These are phyloP conservation scores for Trapa bicornis DNA, from an alignment of 345 rosid species.

Conservation along the genomic window DNA sequence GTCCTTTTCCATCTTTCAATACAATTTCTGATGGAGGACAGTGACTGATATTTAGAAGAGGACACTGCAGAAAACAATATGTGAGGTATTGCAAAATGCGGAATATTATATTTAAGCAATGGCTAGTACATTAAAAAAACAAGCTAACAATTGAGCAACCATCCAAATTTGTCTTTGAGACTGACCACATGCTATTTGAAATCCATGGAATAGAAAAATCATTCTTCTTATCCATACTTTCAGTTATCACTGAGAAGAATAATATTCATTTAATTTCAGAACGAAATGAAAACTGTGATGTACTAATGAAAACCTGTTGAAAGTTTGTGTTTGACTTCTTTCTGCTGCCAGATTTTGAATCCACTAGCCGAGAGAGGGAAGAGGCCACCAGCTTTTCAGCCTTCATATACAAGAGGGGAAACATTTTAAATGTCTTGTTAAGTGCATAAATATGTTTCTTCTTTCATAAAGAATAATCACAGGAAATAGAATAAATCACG, in stretches of 20 bases:
- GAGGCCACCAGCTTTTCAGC: slow-evolving; percentile 74
- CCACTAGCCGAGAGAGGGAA: slow-evolving; percentile 55
- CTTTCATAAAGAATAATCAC: neutral
- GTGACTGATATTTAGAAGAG: slow-evolving; percentile 82
- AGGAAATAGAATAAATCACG: neutral
- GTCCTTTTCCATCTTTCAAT: slow-evolving; percentile 45
- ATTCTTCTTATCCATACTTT: neutral
- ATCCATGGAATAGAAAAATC: neutral
- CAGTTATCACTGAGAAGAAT: neutral
- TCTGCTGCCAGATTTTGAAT: slow-evolving; percentile 32
- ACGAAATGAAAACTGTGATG: neutral
- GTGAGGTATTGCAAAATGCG: slow-evolving; percentile 12
- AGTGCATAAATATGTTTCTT: neutral
- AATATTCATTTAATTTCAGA: neutral
- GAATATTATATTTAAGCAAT: neutral
- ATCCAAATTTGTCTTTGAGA: no score
- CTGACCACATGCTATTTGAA: no score
- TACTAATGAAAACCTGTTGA: slow-evolving; percentile 46
- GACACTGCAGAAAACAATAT: slow-evolving; percentile 50
- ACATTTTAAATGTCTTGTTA: neutral
- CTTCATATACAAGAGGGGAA: slow-evolving; percentile 23
- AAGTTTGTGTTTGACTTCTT: slow-evolving; percentile 28
- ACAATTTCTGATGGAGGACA: slow-evolving; percentile 80
- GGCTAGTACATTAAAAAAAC: neutral
- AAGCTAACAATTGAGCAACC: neutral